Conservation (phyloP, 164 flowering plant genomes). For the Macadamia tetraphylla region DNA sequence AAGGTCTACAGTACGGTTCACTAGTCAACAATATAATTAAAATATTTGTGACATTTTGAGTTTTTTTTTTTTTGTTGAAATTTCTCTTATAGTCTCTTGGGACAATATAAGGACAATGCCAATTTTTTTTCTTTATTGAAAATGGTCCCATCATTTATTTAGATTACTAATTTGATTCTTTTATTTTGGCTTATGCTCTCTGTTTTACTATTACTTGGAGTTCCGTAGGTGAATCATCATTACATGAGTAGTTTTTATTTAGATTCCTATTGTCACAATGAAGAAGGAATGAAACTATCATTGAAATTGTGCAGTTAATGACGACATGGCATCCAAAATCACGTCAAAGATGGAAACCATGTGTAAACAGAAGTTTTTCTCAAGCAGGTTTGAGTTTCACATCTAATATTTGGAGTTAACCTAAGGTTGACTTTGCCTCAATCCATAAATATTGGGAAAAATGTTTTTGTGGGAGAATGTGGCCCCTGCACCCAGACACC, state of each 20-base stretch:
- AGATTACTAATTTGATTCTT: too few species aligned
- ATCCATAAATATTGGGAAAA: not conserved
- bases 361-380: constrained; percentile 30
- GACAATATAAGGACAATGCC: too few species aligned
- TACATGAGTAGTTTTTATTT: not conserved
- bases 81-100: too few species aligned
- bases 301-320: constrained; percentile 50
- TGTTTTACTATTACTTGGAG: not conserved
- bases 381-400: constrained; percentile 46
- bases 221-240: not conserved
- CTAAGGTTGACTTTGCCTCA: not conserved
- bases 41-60: too few species aligned
- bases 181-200: not conserved
- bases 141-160: too few species aligned
- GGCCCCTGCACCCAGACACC: too few species aligned
- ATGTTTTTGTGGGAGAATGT: too few species aligned
- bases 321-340: constrained; percentile 54
- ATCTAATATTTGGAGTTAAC: not conserved
- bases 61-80: too few species aligned
- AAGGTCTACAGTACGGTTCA: too few species aligned
- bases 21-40: too few species aligned
- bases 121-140: too few species aligned
- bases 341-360: constrained; percentile 68
- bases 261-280: not conserved
- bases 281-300: not conserved